These are phyloP conservation scores for Septoria linicola DNA, from an alignment of 2,329 filamentous ascomycete species.

Conservation along the genomic window DNA sequence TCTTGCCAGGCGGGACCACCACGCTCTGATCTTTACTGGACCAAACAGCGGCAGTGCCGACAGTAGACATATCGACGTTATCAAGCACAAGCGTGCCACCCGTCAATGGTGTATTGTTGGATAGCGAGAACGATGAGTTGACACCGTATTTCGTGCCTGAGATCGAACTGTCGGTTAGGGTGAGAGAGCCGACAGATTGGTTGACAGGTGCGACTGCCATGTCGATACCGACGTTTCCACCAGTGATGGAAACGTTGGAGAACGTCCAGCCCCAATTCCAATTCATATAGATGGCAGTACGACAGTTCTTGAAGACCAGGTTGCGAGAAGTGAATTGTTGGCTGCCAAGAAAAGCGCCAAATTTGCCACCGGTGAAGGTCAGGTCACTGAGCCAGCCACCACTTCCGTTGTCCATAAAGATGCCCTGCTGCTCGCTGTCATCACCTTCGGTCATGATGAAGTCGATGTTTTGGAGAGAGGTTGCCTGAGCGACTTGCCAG, in stretches of 20 bases:
- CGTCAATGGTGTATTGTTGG: slow-evolving; percentile 60
- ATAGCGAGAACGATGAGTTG: slow-evolving; percentile 69
- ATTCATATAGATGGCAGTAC: slow-evolving; percentile 54
- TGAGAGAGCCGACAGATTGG: slow-evolving; percentile 71
- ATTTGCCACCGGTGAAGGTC: slow-evolving; percentile 59
- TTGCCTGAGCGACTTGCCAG: slow-evolving; percentile 58
- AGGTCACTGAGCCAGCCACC: slow-evolving; percentile 57
- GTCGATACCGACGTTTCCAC: slow-evolving; percentile 49
- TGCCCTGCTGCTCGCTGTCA: slow-evolving; percentile 48
- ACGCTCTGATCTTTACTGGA: slow-evolving; percentile 52
- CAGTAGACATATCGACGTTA: slow-evolving; percentile 81
- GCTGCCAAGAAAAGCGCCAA: slow-evolving; percentile 61
- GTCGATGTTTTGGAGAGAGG: slow-evolving; percentile 61
- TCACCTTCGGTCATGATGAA: slow-evolving; percentile 53
- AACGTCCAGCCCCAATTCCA: slow-evolving; percentile 56
- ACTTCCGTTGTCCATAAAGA: slow-evolving; percentile 39
- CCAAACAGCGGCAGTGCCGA: slow-evolving; percentile 63
- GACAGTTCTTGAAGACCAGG: slow-evolving; percentile 51
- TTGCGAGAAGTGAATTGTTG: slow-evolving; percentile 62
- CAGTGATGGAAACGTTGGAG: slow-evolving; percentile 48
- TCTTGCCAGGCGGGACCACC: slow-evolving; percentile 68
- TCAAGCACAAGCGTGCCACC: slow-evolving; percentile 83
- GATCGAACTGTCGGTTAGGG: slow-evolving; percentile 79
- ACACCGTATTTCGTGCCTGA: slow-evolving; percentile 74
- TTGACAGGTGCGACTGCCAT: slow-evolving; percentile 47